Evolutionary conservation across 805 yeast genomes (phyloP), one percentile per base, ranked within the genome.

Genomic region (Suhomyces vadensis): DNA sequence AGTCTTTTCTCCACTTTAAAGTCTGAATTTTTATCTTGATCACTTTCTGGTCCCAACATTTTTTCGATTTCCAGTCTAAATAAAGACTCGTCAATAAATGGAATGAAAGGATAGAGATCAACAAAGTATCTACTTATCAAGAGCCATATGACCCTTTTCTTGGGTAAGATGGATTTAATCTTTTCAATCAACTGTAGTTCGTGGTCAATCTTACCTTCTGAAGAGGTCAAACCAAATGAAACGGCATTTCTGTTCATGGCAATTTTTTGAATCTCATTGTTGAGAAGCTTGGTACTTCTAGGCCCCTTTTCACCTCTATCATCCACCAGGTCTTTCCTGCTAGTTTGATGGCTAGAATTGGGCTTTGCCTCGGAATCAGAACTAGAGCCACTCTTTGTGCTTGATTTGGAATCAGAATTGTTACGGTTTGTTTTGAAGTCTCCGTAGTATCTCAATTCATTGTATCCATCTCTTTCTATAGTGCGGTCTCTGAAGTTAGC

Each of bases 191-290:
- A 35, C 37, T 48, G 50, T 39, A 57, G 35, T 36, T 59, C 61
- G 43, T 58, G 62, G 41, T 65, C 61, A 16, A 61, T 49, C 36
- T 58, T 49, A 1, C 65, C 68, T 44, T 67, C 71, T 31, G 46
- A 62, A 2, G 61, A 46, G 1, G 71, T 64, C 26, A 69, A 55
- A 1, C 74, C 74, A n/a, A 66, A 50, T 4, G 66, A 35, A 6
- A 66, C 43, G 5, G 69, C 64, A 31, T 60, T 54, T 42, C 59
- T 57, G 42, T 65, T 65, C 49, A 62, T 54, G 8, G 51, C 50
- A 1, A 42, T 48, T 25, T 49, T 50, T 38, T 20, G 35, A 20
- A 9, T n/a, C 19, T 29, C 20, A 29, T 29, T 16, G 20, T 16
- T 16, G 6, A 8, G 31, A 27, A 27, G 11, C 4, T 14, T 14